phyloP scores from a whole-genome alignment of 1,284 basidiomycete genomes.

The Neonothopanus nambi region DNA sequence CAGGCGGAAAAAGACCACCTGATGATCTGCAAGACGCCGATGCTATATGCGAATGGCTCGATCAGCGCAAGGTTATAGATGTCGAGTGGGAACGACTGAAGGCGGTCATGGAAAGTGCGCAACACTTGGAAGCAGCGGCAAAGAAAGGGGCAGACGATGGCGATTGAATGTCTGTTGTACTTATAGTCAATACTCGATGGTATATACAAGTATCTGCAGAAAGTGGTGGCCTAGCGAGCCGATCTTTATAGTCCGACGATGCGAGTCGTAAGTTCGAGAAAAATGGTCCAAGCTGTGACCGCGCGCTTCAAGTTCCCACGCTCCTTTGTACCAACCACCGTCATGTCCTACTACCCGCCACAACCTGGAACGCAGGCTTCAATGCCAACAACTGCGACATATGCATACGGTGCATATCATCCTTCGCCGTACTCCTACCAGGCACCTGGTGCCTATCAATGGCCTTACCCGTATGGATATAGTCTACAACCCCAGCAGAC shows the following conservation, averaged over 20 bases:
- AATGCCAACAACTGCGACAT: conserved; percentile 45
- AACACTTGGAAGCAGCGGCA: conserved; percentile 53
- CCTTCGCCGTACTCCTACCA: conserved; percentile 20
- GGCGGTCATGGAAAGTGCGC: conserved; percentile 70
- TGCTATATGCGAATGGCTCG: conserved; percentile 80
- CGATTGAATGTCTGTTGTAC: not conserved
- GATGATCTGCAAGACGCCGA: conserved; percentile 70
- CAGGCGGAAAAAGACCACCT: conserved; percentile 55
- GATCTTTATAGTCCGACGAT: too few species aligned
- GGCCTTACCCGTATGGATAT: conserved; percentile 62
- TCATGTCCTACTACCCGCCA: conserved; percentile 12
- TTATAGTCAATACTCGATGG: not conserved
- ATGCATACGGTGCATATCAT: conserved; percentile 50
- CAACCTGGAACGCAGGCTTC: conserved; percentile 22
- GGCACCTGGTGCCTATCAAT: conserved; percentile 45
- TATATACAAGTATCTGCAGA: not conserved
- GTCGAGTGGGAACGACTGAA: conserved; percentile 69
- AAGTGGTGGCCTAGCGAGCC: too few species aligned
- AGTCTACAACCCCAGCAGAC: conserved; percentile 43
- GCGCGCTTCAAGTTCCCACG: too few species aligned
- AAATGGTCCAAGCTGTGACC: too few species aligned
- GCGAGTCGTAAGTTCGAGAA: too few species aligned
- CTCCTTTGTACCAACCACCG: not conserved
- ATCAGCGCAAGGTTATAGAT: conserved; percentile 66
- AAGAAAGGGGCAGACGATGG: conserved; percentile 45